Evolutionary conservation across 345 rosid species (phyloP).

Genomic region (Euphorbia peplus): DNA sequence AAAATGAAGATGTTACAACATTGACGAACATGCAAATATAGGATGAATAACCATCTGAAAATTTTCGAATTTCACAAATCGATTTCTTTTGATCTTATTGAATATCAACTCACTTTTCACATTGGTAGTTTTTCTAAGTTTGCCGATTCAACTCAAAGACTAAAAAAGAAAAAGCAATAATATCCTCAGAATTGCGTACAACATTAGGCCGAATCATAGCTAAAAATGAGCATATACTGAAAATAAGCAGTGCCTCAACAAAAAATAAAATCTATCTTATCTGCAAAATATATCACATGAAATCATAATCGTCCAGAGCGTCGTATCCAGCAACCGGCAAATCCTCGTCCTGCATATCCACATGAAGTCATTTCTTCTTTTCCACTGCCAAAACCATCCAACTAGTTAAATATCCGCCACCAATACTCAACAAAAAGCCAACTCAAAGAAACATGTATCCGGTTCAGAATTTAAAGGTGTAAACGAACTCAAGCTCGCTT

Average conservation of each 20-base stretch:
- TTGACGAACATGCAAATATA: no score
- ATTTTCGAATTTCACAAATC: background rate
- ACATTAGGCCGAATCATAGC: slow-evolving; percentile 6
- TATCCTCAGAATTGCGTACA: slow-evolving; percentile 13
- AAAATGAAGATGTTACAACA: no score
- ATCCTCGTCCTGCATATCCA: slow-evolving; percentile 75
- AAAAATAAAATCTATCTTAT: background rate
- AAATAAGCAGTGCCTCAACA: slow-evolving; percentile 4
- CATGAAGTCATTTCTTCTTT: slow-evolving; percentile 78
- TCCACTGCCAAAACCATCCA: slow-evolving; percentile 33
- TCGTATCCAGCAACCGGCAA: slow-evolving; percentile 49
- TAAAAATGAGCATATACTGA: slow-evolving; percentile 1
- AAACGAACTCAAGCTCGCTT: background rate
- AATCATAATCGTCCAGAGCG: slow-evolving; percentile 70
- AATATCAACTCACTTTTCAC: slow-evolving; percentile 1
- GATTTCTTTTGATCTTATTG: slow-evolving; percentile 5
- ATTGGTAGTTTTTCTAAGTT: background rate
- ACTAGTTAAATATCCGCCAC: background rate
- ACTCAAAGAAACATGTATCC: no score
- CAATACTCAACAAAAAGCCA: no score
- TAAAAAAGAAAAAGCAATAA: background rate
- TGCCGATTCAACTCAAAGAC: slow-evolving; percentile 1
- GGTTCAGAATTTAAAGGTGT: background rate
- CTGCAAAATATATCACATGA: slow-evolving; percentile 52
- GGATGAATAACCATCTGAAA: background rate